These are phyloP conservation scores for Cymbidium sinense DNA, from an alignment of 106 monocot genomes.

Conservation along the genomic window DNA sequence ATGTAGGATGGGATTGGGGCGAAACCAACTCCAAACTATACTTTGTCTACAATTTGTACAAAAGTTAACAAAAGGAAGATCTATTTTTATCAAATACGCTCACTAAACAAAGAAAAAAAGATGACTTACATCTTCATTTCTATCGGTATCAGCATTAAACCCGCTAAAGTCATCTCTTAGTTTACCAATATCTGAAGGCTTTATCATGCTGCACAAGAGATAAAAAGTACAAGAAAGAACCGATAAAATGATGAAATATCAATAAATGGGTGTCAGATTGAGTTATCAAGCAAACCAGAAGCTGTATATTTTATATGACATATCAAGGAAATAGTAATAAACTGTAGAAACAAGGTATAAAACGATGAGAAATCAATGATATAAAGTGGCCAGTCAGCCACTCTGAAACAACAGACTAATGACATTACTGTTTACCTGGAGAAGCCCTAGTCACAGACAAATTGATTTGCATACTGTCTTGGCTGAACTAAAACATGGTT, in stretches of 20 bases:
- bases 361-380: background rate
- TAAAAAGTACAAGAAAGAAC: background rate
- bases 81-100: background rate
- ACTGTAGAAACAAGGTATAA: background rate
- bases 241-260: background rate
- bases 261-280: background rate
- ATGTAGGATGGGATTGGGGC: background rate
- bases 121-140: slow-evolving; percentile 33
- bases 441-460: background rate
- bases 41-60: slow-evolving; percentile 8
- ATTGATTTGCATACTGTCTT: no score
- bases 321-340: background rate
- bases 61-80: background rate
- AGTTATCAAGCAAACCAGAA: background rate
- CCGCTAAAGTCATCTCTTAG: slow-evolving; percentile 18
- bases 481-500: no score
- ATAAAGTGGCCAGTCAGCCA: background rate
- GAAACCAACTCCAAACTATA: slow-evolving; percentile 17
- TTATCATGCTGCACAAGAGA: slow-evolving; percentile 12
- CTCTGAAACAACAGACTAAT: background rate
- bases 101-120: background rate
- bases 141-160: background rate
- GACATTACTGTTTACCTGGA: background rate
- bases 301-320: background rate
- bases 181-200: slow-evolving; percentile 21